A percentile compares a stretch with the other conserved stretches of the same genome.
Conservation (phyloP, 805 yeast species). For the Candida michaelii region DNA sequence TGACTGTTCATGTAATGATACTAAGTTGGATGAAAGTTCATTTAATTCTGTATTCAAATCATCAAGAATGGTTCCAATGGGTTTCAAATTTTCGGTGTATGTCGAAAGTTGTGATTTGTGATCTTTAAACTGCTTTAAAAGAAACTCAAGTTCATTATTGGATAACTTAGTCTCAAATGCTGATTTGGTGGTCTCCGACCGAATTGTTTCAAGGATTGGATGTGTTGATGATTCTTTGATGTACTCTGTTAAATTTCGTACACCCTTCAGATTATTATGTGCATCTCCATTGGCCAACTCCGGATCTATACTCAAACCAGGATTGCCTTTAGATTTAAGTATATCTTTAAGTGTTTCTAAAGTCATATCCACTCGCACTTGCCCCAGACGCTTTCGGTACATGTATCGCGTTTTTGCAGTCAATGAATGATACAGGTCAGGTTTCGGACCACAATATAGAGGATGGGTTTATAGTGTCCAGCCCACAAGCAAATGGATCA, state of each 20-base stretch:
- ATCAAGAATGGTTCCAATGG: conserved; percentile 52
- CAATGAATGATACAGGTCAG: too few species aligned
- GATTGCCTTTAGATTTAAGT: not conserved
- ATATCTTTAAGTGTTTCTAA: conserved; percentile 5
- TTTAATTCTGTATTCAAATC: conserved; percentile 55
- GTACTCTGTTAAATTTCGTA: not conserved
- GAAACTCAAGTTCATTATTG: conserved; percentile 7
- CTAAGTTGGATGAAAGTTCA: conserved; percentile 31
- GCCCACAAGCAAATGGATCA: too few species aligned
- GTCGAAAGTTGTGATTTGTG: conserved; percentile 25
- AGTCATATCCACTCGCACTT: conserved; percentile 1
- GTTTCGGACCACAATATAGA: too few species aligned
- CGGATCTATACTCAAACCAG: not conserved
- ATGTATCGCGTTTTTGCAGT: too few species aligned
- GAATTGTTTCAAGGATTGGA: conserved; percentile 14
- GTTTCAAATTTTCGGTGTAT: conserved; percentile 41
- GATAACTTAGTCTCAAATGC: conserved; percentile 9
- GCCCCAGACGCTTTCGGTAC: too few species aligned
- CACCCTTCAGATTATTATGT: not conserved
- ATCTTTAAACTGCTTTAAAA: conserved; percentile 18
- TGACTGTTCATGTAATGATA: conserved; percentile 35
- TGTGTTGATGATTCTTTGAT: not conserved
- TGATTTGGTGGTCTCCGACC: conserved; percentile 14
- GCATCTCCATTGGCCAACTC: not conserved
- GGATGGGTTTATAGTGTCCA: too few species aligned